A percentile compares a stretch with the other conserved stretches of the same genome.
Evolutionary conservation across 148 eudicot genomes (phyloP).

Genomic region (Camellia japonica): DNA sequence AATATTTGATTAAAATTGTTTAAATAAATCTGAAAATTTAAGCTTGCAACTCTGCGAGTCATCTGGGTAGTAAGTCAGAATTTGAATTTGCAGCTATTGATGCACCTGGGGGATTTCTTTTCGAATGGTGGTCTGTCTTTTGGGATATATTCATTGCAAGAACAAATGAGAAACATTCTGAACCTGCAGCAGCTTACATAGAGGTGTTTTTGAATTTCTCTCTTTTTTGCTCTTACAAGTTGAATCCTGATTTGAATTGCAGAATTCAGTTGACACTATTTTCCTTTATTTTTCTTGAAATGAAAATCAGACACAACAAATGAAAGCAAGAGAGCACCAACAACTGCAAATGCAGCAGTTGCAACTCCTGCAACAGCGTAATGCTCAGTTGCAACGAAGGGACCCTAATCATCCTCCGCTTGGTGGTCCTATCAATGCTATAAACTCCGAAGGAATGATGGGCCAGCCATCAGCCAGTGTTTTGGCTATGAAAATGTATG

Average conservation of each 20-base stretch:
- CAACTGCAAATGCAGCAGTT: slow-evolving; percentile 86
- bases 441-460: slow-evolving; percentile 50
- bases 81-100: slow-evolving; percentile 72
- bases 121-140: slow-evolving; percentile 99
- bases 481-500: slow-evolving; percentile 47
- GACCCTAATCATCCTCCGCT: slow-evolving; percentile 84
- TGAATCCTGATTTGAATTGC: background rate
- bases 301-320: slow-evolving; percentile 73
- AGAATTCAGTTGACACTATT: background rate
- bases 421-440: slow-evolving; percentile 68
- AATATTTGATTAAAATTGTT: background rate
- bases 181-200: slow-evolving; percentile 91
- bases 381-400: slow-evolving; percentile 88
- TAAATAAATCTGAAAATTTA: too few relatives aligned
- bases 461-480: slow-evolving; percentile 57
- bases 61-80: background rate
- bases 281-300: slow-evolving; percentile 8
- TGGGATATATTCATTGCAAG: slow-evolving; percentile 99
- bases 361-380: slow-evolving; percentile 93
- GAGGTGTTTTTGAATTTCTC: slow-evolving; percentile 52
- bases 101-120: slow-evolving; percentile 99
- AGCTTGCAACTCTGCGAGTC: background rate
- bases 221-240: background rate
- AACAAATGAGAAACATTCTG: slow-evolving; percentile 97
- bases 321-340: slow-evolving; percentile 85